A percentile compares a stretch with the other conserved stretches of the same genome.
Evolutionary conservation across 2,329 filamentous ascomycete genomes (phyloP).

Genomic region (Tolypocladium paradoxum): DNA sequence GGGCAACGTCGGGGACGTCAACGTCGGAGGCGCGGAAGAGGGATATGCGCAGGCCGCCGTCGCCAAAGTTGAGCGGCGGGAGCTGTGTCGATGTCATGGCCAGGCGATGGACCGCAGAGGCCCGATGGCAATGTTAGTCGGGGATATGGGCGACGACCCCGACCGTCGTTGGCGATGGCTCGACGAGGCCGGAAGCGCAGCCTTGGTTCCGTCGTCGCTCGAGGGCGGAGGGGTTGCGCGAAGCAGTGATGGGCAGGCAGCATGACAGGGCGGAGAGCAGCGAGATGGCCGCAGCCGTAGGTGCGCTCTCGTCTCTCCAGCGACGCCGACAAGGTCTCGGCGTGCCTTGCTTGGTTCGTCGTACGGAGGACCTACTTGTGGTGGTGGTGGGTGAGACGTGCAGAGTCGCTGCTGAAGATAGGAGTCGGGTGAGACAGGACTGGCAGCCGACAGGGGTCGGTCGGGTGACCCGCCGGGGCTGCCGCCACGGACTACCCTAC

Average conservation of each 20-base stretch:
- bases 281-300: background rate
- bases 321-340: background rate
- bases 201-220: background rate
- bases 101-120: background rate
- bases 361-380: too few species aligned
- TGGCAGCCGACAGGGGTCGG: background rate
- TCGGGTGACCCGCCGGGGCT: too few species aligned
- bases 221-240: background rate
- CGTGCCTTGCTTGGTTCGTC: too few species aligned
- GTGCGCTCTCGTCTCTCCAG: background rate
- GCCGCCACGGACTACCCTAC: too few species aligned
- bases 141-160: background rate
- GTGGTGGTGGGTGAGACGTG: background rate
- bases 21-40: constrained; percentile 14
- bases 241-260: background rate
- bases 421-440: constrained; percentile 1
- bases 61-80: constrained; percentile 17
- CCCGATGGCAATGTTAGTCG: background rate
- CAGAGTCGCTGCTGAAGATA: constrained; percentile 1
- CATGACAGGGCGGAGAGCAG: background rate
- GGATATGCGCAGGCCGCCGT: constrained; percentile 17
- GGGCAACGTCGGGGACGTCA: constrained; percentile 3
- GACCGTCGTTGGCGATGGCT: background rate
- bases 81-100: constrained; percentile 17
- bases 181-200: background rate